Conservation (phyloP, 768 basidiomycete genomes). For the Boletus barrowsii region DNA sequence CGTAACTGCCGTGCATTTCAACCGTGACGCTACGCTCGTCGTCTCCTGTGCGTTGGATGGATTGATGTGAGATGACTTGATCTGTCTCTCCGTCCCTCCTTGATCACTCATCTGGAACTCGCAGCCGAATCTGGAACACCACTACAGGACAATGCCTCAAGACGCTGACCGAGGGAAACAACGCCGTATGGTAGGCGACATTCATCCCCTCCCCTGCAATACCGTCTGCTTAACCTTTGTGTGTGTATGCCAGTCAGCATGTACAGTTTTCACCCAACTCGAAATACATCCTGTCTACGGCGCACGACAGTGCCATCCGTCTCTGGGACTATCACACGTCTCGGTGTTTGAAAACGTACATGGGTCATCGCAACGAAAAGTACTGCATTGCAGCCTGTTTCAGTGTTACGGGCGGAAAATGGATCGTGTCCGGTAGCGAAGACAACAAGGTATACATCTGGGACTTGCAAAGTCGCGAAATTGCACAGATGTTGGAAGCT, state of each 20-base stretch:
- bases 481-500: slow-evolving; percentile 76
- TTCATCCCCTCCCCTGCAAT: background rate
- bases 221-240: background rate
- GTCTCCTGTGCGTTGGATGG: slow-evolving; percentile 93
- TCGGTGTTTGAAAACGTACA: slow-evolving; percentile 87
- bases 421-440: slow-evolving; percentile 91
- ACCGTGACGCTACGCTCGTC: slow-evolving; percentile 85
- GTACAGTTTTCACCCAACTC: slow-evolving; percentile 96
- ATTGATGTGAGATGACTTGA: slow-evolving; percentile 67
- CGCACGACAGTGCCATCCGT: slow-evolving; percentile 89
- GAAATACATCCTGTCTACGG: slow-evolving; percentile 90
- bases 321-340: slow-evolving; percentile 95
- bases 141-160: slow-evolving; percentile 92
- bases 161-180: slow-evolving; percentile 87
- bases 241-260: slow-evolving; percentile 56
- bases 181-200: slow-evolving; percentile 66
- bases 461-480: slow-evolving; percentile 85
- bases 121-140: slow-evolving; percentile 94
- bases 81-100: background rate
- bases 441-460: slow-evolving; percentile 88
- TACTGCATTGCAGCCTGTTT: slow-evolving; percentile 85
- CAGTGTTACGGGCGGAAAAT: slow-evolving; percentile 80
- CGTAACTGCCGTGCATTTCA: slow-evolving; percentile 93
- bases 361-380: slow-evolving; percentile 76
- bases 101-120: background rate